Evolutionary conservation across 441 rosid genomes (phyloP), one percentile per base, ranked within the genome.

Genomic region (Aleurites moluccanus): DNA sequence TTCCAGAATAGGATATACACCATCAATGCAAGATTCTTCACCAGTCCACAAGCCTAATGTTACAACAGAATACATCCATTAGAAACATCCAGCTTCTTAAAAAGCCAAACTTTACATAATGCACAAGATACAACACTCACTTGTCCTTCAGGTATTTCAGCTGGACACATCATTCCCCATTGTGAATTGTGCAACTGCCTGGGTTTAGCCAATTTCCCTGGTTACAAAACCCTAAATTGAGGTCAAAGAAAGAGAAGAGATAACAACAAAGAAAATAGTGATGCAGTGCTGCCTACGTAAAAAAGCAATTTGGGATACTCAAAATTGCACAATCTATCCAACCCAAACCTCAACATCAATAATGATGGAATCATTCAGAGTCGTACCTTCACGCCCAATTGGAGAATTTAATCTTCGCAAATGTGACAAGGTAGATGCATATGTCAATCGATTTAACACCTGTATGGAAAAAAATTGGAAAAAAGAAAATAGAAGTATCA

Each of bases 151-250:
- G 99, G 99, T 76, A 97, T 96, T 84, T 93, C 99, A 74, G 97
- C 98, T n/a, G 99, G 99, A 81, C 99, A 96, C 98, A 96, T 93
- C 98, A 96, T 93, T 80, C 98, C 99, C 99, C 99, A 96, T 74
- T 96, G 99, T 67, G 99, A 92, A 84, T 96, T 96, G 81, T 96
- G 99, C 86, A 96, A 85, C 80, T 96, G 98, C 82, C 98, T 87
- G 30, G 99, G 99, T 81, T 96, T 96, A 28, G 99, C 98, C 92
- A 96, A 85, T 84, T 96, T 93, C 59, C 97, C 99, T 96, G 81
- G 56, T 75, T 57, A 69, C 76, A 40, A 71, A 84, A 65, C 47
- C 49, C 60, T 64, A 67, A 56, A 44, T 71, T 69, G 38, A 27
- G 53, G 57, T 71, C 30, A 71, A 68, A 71, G 18, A 35, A 1